Conservation (phyloP, 805 yeast genomes). For the Myxozyma monticola region DNA sequence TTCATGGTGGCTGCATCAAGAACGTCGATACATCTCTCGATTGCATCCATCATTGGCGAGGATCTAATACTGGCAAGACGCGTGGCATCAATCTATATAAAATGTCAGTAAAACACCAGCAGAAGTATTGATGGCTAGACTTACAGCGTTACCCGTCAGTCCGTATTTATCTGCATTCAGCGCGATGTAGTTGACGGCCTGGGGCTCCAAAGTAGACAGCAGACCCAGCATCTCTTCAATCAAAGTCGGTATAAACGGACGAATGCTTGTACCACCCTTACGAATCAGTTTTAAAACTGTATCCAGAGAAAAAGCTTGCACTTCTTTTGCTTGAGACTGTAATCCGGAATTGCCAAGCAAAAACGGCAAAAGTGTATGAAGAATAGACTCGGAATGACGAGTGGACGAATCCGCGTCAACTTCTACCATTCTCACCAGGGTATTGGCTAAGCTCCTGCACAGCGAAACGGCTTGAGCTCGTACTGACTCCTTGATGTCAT, state of each 20-base stretch:
- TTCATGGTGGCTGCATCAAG: constrained; percentile 54
- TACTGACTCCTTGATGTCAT: constrained; percentile 93
- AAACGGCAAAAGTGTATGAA: constrained; percentile 70
- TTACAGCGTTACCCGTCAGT: constrained; percentile 62
- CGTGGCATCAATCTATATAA: constrained; percentile 75
- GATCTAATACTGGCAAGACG: constrained; percentile 69
- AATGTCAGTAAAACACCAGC: not conserved
- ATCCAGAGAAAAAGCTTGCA: constrained; percentile 66
- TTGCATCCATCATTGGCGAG: constrained; percentile 87
- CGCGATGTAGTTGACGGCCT: constrained; percentile 77
- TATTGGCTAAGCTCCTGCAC: constrained; percentile 64
- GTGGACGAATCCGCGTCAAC: constrained; percentile 45
- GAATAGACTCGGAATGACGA: constrained; percentile 47
- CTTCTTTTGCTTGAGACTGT: constrained; percentile 82
- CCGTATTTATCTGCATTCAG: constrained; percentile 88
- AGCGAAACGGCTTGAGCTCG: constrained; percentile 73
- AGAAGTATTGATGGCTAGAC: constrained; percentile 31
- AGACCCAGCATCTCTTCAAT: constrained; percentile 66
- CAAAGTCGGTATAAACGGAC: constrained; percentile 67
- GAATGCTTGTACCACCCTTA: constrained; percentile 56
- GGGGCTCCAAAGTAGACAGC: constrained; percentile 90
- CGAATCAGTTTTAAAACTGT: constrained; percentile 72
- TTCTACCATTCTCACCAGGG: constrained; percentile 59
- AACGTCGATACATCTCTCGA: constrained; percentile 66
- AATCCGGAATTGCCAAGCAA: constrained; percentile 77